These are phyloP conservation scores for Aaosphaeria pasadenensis DNA, from an alignment of 2,329 filamentous ascomycete genomes.

Conservation along the genomic window DNA sequence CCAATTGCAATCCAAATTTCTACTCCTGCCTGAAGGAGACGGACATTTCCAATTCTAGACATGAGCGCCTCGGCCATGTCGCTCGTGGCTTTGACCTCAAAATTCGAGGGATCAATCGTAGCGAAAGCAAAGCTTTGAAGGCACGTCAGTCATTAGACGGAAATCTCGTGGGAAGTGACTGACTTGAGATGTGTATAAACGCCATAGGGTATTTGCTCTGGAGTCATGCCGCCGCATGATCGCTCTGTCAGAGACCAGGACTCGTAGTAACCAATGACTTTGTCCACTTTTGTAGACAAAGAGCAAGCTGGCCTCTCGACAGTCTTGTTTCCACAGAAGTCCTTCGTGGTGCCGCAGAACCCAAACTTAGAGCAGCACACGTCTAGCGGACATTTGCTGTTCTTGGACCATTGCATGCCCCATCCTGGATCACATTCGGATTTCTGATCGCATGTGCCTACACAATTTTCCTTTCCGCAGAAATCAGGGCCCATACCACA, in stretches of 20 bases:
- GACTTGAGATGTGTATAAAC: background rate
- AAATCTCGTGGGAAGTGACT: background rate
- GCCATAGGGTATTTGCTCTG: conserved; percentile 13
- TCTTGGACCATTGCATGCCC: background rate
- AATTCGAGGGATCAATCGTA: conserved; percentile 38
- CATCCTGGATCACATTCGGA: conserved; percentile 25
- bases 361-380: conserved; percentile 19
- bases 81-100: conserved; percentile 4
- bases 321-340: conserved; percentile 1
- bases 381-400: conserved; percentile 10
- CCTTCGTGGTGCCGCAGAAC: conserved; percentile 32
- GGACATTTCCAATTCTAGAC: background rate
- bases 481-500: conserved; percentile 2
- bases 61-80: background rate
- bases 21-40: conserved; percentile 12
- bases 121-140: conserved; percentile 33
- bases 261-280: conserved; percentile 7
- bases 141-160: background rate
- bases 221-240: conserved; percentile 10
- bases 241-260: conserved; percentile 1
- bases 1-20: conserved; percentile 40
- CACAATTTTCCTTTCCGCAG: conserved; percentile 9
- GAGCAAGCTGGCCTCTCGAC: background rate
- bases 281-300: background rate
- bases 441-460: conserved; percentile 31